Percentiles rank a stretch among this genome's conserved stretches.
These are phyloP conservation scores for Cystofilobasidium capitatum DNA, from an alignment of 768 basidiomycete genomes.

Conservation along the genomic window DNA sequence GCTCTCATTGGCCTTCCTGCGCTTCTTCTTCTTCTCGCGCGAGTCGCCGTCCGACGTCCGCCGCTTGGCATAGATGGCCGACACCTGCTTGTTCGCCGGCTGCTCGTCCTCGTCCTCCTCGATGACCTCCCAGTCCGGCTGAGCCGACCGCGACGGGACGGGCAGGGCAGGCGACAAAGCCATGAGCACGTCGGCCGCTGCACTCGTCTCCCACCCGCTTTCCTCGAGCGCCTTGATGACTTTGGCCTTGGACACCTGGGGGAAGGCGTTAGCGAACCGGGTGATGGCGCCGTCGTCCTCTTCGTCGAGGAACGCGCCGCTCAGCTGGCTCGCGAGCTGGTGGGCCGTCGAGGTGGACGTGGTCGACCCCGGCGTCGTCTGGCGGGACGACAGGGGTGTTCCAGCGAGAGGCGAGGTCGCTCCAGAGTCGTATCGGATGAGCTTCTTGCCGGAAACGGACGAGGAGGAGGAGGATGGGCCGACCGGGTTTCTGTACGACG, in stretches of 20 bases:
- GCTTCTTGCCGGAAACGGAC: background rate
- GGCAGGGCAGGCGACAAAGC: background rate
- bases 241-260: background rate
- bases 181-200: background rate
- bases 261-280: conserved; percentile 15
- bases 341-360: background rate
- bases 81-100: background rate
- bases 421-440: background rate
- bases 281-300: conserved; percentile 12
- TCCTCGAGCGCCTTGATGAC: conserved; percentile 2
- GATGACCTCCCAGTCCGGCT: background rate
- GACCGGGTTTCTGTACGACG: background rate
- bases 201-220: background rate
- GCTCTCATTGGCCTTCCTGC: background rate
- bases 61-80: conserved; percentile 26
- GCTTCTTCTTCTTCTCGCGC: background rate
- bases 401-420: background rate
- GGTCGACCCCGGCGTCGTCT: background rate
- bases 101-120: background rate
- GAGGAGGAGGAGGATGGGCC: background rate
- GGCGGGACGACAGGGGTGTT: background rate
- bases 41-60: conserved; percentile 1
- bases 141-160: background rate
- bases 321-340: background rate
- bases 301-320: background rate